Base-by-base conservation (phyloP, 2,329 filamentous ascomycete genomes). In the Samsoniella hepiali region DNA sequence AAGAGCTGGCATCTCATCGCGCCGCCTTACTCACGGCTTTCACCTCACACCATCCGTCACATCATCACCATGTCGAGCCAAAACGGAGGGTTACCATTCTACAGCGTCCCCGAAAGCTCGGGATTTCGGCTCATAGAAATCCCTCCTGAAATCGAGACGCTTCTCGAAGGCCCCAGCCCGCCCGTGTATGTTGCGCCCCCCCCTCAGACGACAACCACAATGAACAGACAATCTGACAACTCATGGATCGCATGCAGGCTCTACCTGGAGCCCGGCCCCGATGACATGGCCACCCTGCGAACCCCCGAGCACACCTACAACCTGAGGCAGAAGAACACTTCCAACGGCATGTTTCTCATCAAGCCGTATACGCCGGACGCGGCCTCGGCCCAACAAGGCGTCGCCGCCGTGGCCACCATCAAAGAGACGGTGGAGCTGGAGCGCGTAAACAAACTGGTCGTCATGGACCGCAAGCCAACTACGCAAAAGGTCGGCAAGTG, bases 281-380 rank as follows among this genome's bases (percentile, higher is more conserved):
- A 65, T 50, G 74, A 78, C 1, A 72, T 73, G 2, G 84, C 85
- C 32, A 71, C 87, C 49, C 79, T 88, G 61, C 81, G 76, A 68
- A 79, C 81, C 1, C 79, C 79, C 3, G 73, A 76, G 60, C 82
- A 80, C 68, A 82, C 80, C 17, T 89, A 87, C 74, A 79, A 79
- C 6, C 78, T 89, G 54, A 84, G 83, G 36, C 86, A 88, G 69
- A 88, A 88, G 72, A 88, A 88, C 72, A 88, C 86, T 0, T 89
- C 86, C 53, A 89, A 89, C 70, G 82, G 83, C n/a, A 78, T 89
- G 54, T 82, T 88, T 68, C 72, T 89, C 3, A 76, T 88, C 38
- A 71, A 75, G 32, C 75, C 79, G 5, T 45, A 64, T 54, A 22
- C 64, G 13, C 53, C 68, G 6, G 44, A 62, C 1, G 5, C 57